Conservation (phyloP, 2,329 filamentous ascomycete species). For the Onygenales sp. region DNA sequence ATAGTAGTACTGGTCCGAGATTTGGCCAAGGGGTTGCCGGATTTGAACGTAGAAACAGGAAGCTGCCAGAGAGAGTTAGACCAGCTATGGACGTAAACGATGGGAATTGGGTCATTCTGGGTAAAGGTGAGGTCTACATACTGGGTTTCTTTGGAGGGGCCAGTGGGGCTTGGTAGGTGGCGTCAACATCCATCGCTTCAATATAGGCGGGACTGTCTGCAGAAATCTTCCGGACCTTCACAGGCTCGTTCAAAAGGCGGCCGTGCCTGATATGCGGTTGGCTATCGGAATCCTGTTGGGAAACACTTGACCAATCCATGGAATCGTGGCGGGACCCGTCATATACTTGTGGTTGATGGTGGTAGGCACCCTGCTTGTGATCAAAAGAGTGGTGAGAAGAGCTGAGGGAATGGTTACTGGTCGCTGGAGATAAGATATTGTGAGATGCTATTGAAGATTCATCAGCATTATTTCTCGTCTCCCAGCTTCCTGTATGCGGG, state of each 20-base stretch:
- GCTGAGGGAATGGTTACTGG: conserved; percentile 29
- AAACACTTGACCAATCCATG: conserved; percentile 17
- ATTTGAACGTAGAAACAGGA: conserved; percentile 80
- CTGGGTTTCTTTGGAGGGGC: conserved; percentile 61
- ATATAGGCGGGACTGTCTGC: conserved; percentile 50
- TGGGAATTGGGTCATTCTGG: conserved; percentile 1
- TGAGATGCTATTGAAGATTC: conserved; percentile 22
- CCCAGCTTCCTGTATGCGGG: conserved; percentile 20
- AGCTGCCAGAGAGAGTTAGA: conserved; percentile 36
- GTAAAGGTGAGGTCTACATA: conserved; percentile 26
- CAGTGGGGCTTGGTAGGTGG: conserved; percentile 67
- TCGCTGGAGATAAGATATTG: conserved; percentile 27
- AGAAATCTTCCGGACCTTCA: conserved; percentile 21
- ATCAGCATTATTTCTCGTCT: conserved; percentile 22
- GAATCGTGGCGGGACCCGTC: conserved; percentile 16
- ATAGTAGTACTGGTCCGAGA: conserved; percentile 57
- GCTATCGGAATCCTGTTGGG: conserved; percentile 12
- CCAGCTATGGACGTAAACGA: neutral
- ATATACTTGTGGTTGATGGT: conserved; percentile 14
- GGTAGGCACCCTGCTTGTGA: conserved; percentile 8
- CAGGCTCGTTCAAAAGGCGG: conserved; percentile 17
- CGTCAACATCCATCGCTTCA: conserved; percentile 83
- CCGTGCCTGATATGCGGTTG: conserved; percentile 9
- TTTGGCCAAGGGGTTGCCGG: conserved; percentile 40
- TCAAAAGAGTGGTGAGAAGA: conserved; percentile 22